These are phyloP conservation scores for Scleroderma citrinum DNA, from an alignment of 768 basidiomycete species.

Conservation along the genomic window DNA sequence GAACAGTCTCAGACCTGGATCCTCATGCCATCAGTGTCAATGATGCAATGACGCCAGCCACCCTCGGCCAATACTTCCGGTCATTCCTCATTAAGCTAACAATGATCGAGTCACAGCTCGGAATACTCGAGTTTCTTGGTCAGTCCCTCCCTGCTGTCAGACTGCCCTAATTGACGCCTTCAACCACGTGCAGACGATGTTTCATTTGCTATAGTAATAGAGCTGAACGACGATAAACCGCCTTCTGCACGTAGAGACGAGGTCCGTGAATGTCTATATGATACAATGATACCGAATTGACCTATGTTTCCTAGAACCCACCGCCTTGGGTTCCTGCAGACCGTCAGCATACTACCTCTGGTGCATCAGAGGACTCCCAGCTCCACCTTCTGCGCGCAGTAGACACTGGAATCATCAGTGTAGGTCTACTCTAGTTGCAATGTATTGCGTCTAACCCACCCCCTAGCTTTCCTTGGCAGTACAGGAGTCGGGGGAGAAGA, in stretches of 20 bases:
- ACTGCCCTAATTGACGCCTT: background rate
- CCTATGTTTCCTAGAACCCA: slow-evolving; percentile 42
- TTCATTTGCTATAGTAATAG: slow-evolving; percentile 80
- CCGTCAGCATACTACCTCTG: slow-evolving; percentile 61
- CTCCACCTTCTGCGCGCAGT: slow-evolving; percentile 73
- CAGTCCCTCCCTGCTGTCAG: slow-evolving; percentile 2
- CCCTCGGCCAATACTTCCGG: slow-evolving; percentile 72
- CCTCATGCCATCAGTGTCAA: slow-evolving; percentile 56
- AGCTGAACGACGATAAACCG: slow-evolving; percentile 61
- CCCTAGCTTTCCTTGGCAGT: slow-evolving; percentile 66
- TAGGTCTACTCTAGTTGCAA: slow-evolving; percentile 25
- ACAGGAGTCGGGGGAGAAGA: slow-evolving; percentile 74
- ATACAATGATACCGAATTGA: background rate
- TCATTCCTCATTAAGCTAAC: slow-evolving; percentile 77
- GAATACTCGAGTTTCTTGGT: slow-evolving; percentile 53
- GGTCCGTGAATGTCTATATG: slow-evolving; percentile 22
- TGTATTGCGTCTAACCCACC: slow-evolving; percentile 1
- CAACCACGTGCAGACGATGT: slow-evolving; percentile 45
- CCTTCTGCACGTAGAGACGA: slow-evolving; percentile 48
- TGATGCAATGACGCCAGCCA: slow-evolving; percentile 57
- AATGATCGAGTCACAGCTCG: slow-evolving; percentile 70
- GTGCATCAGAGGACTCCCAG: slow-evolving; percentile 58
- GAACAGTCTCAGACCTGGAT: slow-evolving; percentile 1
- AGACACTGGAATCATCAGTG: slow-evolving; percentile 80
- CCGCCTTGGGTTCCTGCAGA: slow-evolving; percentile 79